phyloP scores from a whole-genome alignment of 2,329 filamentous ascomycete genomes.

The Alternaria conjuncta region DNA sequence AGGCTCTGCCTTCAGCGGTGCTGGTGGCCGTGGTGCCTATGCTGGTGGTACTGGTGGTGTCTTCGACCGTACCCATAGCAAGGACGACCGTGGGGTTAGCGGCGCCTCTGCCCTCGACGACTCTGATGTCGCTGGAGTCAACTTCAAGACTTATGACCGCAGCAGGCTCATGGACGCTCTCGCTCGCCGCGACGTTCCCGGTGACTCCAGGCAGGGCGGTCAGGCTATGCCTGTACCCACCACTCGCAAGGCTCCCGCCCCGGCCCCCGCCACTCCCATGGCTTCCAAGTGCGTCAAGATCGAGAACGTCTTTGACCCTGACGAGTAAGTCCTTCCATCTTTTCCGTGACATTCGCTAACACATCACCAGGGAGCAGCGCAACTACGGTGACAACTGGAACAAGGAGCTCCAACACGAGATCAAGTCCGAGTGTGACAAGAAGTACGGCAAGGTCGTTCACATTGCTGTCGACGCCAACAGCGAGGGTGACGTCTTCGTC shows the following conservation, averaged over 20 bases:
- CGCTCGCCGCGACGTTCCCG: constrained; percentile 80
- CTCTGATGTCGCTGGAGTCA: constrained; percentile 95
- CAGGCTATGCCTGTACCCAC: constrained; percentile 47
- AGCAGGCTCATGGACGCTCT: constrained; percentile 99
- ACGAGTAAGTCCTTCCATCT: constrained; percentile 70
- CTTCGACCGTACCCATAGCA: constrained; percentile 88
- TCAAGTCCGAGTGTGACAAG: constrained; percentile 87
- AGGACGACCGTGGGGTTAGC: constrained; percentile 85
- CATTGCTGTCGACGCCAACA: constrained; percentile 92
- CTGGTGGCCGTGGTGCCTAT: constrained; percentile 84
- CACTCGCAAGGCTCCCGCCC: constrained; percentile 74
- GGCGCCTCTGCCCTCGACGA: constrained; percentile 96
- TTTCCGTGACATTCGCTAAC: constrained; percentile 18
- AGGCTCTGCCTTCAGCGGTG: constrained; percentile 89
- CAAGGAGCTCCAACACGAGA: constrained; percentile 92
- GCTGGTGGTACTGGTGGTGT: constrained; percentile 72
- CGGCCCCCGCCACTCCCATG: constrained; percentile 77
- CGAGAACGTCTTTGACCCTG: constrained; percentile 92
- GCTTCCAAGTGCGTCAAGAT: constrained; percentile 93
- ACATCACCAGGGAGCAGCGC: constrained; percentile 31
- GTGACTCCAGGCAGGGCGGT: constrained; percentile 56
- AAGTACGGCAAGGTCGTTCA: constrained; percentile 98
- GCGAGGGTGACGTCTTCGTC: constrained; percentile 94
- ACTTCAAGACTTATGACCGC: constrained; percentile 99
- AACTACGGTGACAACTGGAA: constrained; percentile 65